A percentile compares a stretch with the other conserved stretches of the same genome.
phyloP scores from a whole-genome alignment of 2,329 filamentous ascomycete species.

The Aureobasidium pullulans region DNA sequence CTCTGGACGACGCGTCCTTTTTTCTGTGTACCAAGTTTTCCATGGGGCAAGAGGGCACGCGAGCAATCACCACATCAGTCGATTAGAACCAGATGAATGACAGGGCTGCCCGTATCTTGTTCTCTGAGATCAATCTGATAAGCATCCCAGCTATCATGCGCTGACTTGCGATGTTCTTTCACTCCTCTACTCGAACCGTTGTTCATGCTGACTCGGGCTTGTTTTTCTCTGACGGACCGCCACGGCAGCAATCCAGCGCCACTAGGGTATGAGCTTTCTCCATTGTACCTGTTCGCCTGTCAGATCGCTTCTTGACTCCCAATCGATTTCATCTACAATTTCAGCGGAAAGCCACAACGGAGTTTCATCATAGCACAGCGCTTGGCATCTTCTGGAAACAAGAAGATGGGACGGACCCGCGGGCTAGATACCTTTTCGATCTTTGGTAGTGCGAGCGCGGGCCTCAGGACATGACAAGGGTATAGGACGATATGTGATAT shows the following conservation, averaged over 20 bases:
- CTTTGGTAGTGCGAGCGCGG: neutral
- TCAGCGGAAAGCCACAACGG: neutral
- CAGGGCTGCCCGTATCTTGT: neutral
- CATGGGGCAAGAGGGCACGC: neutral
- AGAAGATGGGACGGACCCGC: constrained; percentile 4
- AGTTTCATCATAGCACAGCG: neutral
- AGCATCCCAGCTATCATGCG: neutral
- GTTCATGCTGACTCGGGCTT: neutral
- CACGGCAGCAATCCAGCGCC: neutral
- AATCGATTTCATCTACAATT: neutral
- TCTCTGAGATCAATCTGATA: neutral
- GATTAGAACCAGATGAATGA: neutral
- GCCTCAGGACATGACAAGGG: constrained; percentile 9
- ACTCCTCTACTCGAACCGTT: neutral
- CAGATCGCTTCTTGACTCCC: neutral
- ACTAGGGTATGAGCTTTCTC: neutral
- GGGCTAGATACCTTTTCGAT: neutral
- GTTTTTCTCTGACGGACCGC: neutral
- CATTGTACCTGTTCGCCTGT: neutral
- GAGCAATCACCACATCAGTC: neutral
- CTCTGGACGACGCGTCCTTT: neutral
- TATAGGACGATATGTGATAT: neutral
- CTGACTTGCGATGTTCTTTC: neutral
- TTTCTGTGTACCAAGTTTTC: constrained; percentile 4
- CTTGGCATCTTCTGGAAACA: constrained; percentile 10